A percentile compares a stretch with the other conserved stretches of the same genome.
phyloP scores from a whole-genome alignment of 1,284 basidiomycete species.

The Microbotryum silenes-acaulis region DNA sequence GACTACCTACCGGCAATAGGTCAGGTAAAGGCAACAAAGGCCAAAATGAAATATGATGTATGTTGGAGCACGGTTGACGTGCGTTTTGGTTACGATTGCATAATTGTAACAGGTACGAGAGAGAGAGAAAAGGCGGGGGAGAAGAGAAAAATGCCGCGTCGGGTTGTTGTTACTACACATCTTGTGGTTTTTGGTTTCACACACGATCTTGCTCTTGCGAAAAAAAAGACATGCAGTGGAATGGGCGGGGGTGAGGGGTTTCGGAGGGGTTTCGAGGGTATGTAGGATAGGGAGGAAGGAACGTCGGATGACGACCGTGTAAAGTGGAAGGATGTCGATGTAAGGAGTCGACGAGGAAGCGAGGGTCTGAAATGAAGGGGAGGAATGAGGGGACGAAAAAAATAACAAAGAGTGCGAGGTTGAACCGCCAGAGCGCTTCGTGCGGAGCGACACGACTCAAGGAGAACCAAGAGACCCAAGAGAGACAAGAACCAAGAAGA shows the following conservation, averaged over 20 bases:
- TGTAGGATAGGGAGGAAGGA: neutral
- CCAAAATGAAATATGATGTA: neutral
- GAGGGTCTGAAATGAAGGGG: neutral
- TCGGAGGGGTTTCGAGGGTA: neutral
- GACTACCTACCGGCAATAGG: no score
- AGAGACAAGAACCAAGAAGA: neutral
- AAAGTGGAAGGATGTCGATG: neutral
- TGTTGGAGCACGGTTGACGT: constrained; percentile 6
- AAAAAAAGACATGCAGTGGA: neutral
- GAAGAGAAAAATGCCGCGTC: no score
- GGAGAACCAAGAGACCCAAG: neutral
- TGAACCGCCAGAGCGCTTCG: constrained; percentile 15
- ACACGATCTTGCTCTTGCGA: no score
- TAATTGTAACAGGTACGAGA: neutral
- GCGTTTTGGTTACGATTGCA: neutral
- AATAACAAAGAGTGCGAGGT: constrained; percentile 11
- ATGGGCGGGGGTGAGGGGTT: neutral
- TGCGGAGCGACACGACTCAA: neutral
- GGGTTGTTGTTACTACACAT: no score
- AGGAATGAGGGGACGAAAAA: neutral
- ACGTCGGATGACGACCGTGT: neutral
- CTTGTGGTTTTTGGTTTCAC: no score
- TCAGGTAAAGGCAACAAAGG: no score
- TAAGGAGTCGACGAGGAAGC: neutral
- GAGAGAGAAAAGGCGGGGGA: neutral